Evolutionary conservation across 2,329 filamentous ascomycete species (phyloP), one percentile per base, ranked within the genome.

Genomic region (Peltaster fructicola): DNA sequence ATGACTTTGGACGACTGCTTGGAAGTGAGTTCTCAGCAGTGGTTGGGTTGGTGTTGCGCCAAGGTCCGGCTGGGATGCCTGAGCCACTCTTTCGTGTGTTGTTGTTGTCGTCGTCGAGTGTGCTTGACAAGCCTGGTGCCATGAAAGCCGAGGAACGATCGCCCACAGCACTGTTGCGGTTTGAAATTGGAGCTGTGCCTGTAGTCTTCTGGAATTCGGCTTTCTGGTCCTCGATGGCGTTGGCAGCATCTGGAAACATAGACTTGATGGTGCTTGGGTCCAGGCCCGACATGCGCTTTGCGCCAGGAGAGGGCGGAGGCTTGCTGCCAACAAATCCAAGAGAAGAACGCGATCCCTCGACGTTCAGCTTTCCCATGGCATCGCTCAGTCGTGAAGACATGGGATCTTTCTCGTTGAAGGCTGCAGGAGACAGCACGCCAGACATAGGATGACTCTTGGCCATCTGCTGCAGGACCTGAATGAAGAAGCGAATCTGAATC

Each of bases 401-500:
- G 23, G 85, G 79, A 58, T 95, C 88, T 61, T 93, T 95, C 49
- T 95, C 88, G 25, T 64, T 64, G 52, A 95, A 93, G 47, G 82
- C 91, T 27, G 88, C 77, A 15, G 88, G 88, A 14, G 88, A 95
- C 25, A 98, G 56, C 17, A 98, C 76, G 26, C 85, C 80, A 17
- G 85, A 91, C 79, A 95, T 90, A 14, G 88, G 88, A 52, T 95
- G 84, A 44, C 74, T 91, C 59, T 93, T 92, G 36, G 84, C 84
- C 88, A 95, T 98, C 53, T 98, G 88, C 59, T 95, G 84, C 41
- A 98, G 62, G 22, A 98, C 82, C 55, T 95, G 85, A 40, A 95
- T 95, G 56, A 98, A 98, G 63, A 98, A 98, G 27, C 88, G 74
- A 47, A 95, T 92, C 58, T 98, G 88, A 33, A 98, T 85, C 56